A percentile compares a stretch with the other conserved stretches of the same genome.
phyloP scores from a whole-genome alignment of 345 rosid genomes.

The Mercurialis annua region DNA sequence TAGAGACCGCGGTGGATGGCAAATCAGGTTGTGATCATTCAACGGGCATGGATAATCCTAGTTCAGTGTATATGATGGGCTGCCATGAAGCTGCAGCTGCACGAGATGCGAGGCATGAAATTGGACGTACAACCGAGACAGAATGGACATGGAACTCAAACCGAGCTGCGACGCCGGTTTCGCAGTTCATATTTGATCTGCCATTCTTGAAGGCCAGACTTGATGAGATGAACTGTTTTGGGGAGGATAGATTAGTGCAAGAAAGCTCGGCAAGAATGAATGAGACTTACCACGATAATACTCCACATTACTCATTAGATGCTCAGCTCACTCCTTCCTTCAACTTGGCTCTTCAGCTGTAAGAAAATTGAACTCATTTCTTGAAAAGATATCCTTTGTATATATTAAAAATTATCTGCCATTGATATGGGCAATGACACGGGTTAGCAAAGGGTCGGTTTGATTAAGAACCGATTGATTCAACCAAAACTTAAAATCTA shows the following conservation, averaged over 20 bases:
- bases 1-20: background rate
- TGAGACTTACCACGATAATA: slow-evolving; percentile 16
- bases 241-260: slow-evolving; percentile 12
- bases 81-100: slow-evolving; percentile 9
- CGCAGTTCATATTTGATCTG: slow-evolving; percentile 36
- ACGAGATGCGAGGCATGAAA: slow-evolving; percentile 9
- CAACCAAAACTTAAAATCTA: no score
- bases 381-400: no score
- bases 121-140: slow-evolving; percentile 1
- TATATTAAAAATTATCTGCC: background rate
- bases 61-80: background rate
- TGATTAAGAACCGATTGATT: no score
- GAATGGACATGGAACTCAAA: slow-evolving; percentile 10
- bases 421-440: no score
- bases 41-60: background rate
- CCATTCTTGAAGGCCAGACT: slow-evolving; percentile 37
- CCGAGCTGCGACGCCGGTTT: slow-evolving; percentile 9
- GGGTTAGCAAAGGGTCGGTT: no score
- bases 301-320: slow-evolving; percentile 23
- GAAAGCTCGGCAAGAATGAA: slow-evolving; percentile 4
- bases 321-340: slow-evolving; percentile 14
- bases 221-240: slow-evolving; percentile 27
- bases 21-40: slow-evolving; percentile 14
- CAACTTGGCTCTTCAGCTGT: slow-evolving; percentile 32
- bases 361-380: background rate